Evolutionary conservation across 306 rosid genomes (phyloP), one percentile per base, ranked within the genome.

Genomic region (Cicer judaicum): DNA sequence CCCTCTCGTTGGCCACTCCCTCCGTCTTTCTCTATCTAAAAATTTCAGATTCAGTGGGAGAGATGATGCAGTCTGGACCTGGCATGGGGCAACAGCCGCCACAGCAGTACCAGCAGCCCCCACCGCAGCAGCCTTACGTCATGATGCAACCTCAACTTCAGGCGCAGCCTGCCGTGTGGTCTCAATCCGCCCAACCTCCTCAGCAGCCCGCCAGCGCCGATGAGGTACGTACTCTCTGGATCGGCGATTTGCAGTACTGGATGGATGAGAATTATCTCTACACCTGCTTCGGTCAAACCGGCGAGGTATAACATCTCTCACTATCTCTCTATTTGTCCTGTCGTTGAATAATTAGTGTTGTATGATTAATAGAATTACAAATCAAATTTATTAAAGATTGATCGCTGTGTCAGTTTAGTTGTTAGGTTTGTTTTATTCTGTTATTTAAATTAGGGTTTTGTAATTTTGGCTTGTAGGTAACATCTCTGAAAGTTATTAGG

Each of bases 41-140:
- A 18, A 0, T 18, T 18, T 18, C 19, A 18, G 19, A 18, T 18
- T 18, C 19, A 18, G 19, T 18, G 19, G 19, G 1, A 18, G 19
- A 18, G 19, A 18, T 18, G 19, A 18, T 18, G 19, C 19, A 18
- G 19, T 18, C 0, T 18, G 19, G 19, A 18, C 19, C 19, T 18
- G 1, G 19, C 19, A 18, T 18, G 19, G 19, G 19, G 19, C 19
- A 18, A 18, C 19, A 18, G 19, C 70, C 75, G 42, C 57, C 96
- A 85, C 19, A 18, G 55, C 97, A 84, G 70, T 92, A 92, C 39
- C 97, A 76, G 43, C 89, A 88, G 43, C 79, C 75, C 2, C 86
- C 79, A 2, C 74, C 16, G 42, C 83, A 69, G 14, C 88, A 70
- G 19, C 19, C 19, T 0, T 18, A 18, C 19, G 19, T 18, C 19